Evolutionary conservation across 352 stramenopile species (phyloP).

Genomic region (Globisporangium middletonii): DNA sequence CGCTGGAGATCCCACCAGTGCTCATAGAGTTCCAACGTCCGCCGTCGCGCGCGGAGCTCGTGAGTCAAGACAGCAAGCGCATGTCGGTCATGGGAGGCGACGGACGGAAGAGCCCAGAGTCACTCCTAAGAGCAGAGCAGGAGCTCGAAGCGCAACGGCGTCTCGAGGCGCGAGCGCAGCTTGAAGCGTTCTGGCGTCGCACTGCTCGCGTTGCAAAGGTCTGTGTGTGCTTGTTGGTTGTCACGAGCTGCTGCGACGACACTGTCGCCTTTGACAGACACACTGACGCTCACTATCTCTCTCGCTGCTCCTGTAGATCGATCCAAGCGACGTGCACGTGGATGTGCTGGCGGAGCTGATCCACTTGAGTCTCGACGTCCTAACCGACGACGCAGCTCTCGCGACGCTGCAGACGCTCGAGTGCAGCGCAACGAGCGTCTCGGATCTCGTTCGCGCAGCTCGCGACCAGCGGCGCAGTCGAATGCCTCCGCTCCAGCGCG

Average conservation of each 20-base stretch:
- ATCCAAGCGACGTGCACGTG: constrained; percentile 20
- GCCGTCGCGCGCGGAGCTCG: not conserved
- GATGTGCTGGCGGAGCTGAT: constrained; percentile 31
- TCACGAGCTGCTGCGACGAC: not conserved
- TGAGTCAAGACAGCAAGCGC: constrained; percentile 3
- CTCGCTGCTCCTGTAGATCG: constrained; percentile 11
- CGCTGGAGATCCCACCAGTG: not conserved
- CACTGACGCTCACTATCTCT: not conserved
- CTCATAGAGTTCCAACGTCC: not conserved
- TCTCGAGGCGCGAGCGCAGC: constrained; percentile 4
- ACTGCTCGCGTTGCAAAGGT: constrained; percentile 10
- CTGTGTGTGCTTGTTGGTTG: not conserved
- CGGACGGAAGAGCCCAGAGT: constrained; percentile 10
- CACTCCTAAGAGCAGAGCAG: not conserved
- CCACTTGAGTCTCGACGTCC: constrained; percentile 31
- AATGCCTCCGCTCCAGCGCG: constrained; percentile 21
- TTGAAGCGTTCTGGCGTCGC: constrained; percentile 15
- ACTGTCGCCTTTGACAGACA: not conserved
- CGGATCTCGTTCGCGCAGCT: constrained; percentile 17
- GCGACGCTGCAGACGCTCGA: constrained; percentile 12
- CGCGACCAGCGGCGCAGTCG: constrained; percentile 14
- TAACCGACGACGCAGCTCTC: constrained; percentile 13
- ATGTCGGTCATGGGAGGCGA: not conserved
- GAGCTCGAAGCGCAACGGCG: constrained; percentile 3
- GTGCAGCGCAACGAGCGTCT: constrained; percentile 13